phyloP scores from a whole-genome alignment of 2,329 filamentous ascomycete genomes.

The Tympanopsis confertula region DNA sequence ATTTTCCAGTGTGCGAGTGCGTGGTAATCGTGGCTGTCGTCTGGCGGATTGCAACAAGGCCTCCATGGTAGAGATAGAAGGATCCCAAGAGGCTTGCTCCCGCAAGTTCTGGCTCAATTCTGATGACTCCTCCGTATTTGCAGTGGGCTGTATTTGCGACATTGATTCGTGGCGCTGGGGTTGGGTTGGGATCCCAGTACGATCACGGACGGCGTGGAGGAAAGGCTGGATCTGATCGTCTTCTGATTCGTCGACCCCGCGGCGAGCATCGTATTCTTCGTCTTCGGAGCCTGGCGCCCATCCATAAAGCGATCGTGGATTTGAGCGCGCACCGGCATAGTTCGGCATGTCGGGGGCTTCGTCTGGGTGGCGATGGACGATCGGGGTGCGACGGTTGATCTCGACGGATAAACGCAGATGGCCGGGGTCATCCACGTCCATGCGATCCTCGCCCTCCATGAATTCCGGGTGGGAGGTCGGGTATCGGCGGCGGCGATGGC shows the following conservation, averaged over 20 bases:
- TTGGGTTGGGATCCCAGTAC: no score
- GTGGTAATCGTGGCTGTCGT: conserved; percentile 21
- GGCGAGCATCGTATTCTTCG: conserved; percentile 8
- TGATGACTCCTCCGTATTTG: no score
- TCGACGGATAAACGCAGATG: background rate
- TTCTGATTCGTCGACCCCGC: no score
- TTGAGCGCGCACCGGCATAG: conserved; percentile 38
- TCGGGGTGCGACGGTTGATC: background rate
- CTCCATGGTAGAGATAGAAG: conserved; percentile 10
- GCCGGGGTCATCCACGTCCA: background rate
- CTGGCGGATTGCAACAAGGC: conserved; percentile 24
- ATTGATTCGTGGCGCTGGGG: no score
- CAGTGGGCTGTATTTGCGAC: no score
- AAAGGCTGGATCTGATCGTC: no score
- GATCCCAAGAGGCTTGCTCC: no score
- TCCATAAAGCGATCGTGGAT: conserved; percentile 40
- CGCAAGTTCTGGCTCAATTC: no score
- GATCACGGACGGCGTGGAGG: no score
- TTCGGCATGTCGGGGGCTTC: conserved; percentile 10
- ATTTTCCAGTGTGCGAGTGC: conserved; percentile 22
- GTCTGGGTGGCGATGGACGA: background rate
- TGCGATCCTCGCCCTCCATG: no score
- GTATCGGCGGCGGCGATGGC: background rate
- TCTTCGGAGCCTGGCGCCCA: conserved; percentile 38
- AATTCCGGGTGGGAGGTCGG: no score